These are phyloP conservation scores for Rosa hybrid DNA, from an alignment of 331 rosid species.

Conservation along the genomic window DNA sequence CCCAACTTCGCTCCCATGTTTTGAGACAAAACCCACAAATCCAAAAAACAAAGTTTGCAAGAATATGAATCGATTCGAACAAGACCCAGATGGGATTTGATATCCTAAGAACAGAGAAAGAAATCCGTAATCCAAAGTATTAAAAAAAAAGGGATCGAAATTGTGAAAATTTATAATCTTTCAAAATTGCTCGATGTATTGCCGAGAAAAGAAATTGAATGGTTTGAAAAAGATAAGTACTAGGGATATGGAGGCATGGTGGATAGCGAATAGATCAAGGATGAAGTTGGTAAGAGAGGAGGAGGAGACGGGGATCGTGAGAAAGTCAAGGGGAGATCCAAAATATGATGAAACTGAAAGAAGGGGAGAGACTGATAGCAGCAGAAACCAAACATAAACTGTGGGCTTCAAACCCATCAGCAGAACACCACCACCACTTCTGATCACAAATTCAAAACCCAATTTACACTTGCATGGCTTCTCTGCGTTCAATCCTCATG, in stretches of 20 bases:
- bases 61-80: neutral
- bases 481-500: too few species aligned
- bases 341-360: slow-evolving; percentile 6
- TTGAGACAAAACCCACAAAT: slow-evolving; percentile 8
- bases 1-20: slow-evolving; percentile 83
- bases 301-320: neutral
- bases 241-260: too few species aligned
- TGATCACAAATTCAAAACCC: too few species aligned
- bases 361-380: neutral
- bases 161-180: neutral
- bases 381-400: neutral
- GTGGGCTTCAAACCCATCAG: slow-evolving; percentile 25
- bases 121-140: neutral
- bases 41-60: neutral
- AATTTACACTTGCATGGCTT: too few species aligned
- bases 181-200: neutral
- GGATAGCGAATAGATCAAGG: neutral
- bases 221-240: neutral
- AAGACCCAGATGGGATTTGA: slow-evolving; percentile 26
- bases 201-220: neutral
- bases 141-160: neutral
- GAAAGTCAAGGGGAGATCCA: slow-evolving; percentile 12
- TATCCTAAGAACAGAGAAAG: neutral
- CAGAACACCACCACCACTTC: too few species aligned
- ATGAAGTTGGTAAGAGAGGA: neutral